Conservation (phyloP, 2,329 filamentous ascomycete species). For the Ceratocystis harringtonii region DNA sequence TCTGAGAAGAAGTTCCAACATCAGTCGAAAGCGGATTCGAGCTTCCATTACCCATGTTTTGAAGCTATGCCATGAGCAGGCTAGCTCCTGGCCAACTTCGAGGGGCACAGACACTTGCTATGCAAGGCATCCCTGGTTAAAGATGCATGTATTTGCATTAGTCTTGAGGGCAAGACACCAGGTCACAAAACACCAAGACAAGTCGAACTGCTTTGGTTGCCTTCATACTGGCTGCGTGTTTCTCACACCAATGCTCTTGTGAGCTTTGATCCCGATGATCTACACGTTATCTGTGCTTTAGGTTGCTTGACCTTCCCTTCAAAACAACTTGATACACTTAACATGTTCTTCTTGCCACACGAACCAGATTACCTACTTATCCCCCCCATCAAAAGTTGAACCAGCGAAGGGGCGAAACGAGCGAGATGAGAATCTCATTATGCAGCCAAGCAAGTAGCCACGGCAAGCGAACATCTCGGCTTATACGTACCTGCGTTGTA, state of each 20-base stretch:
- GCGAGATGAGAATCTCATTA: background rate
- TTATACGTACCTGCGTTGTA: background rate
- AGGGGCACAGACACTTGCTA: conserved; percentile 1
- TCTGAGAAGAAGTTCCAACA: conserved; percentile 1
- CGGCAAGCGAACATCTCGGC: background rate
- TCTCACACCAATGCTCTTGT: conserved; percentile 1
- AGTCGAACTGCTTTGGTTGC: background rate
- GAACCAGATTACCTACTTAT: background rate
- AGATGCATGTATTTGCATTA: background rate
- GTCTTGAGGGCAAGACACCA: background rate
- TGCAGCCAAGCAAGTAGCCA: background rate
- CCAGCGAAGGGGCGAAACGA: background rate
- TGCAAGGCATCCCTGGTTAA: background rate
- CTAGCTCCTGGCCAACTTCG: background rate
- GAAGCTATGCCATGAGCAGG: background rate
- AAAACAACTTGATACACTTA: conserved; percentile 1
- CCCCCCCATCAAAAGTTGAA: background rate
- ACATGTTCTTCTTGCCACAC: background rate
- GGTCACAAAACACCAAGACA: background rate
- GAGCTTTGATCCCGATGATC: conserved; percentile 3
- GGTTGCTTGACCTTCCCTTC: background rate
- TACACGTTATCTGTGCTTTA: background rate
- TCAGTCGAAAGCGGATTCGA: background rate
- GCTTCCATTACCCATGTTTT: background rate
- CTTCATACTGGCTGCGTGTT: background rate